Evolutionary conservation across 2,329 filamentous ascomycete genomes (phyloP), one percentile per base, ranked within the genome.

Genomic region (Aspergillus calidoustus): DNA sequence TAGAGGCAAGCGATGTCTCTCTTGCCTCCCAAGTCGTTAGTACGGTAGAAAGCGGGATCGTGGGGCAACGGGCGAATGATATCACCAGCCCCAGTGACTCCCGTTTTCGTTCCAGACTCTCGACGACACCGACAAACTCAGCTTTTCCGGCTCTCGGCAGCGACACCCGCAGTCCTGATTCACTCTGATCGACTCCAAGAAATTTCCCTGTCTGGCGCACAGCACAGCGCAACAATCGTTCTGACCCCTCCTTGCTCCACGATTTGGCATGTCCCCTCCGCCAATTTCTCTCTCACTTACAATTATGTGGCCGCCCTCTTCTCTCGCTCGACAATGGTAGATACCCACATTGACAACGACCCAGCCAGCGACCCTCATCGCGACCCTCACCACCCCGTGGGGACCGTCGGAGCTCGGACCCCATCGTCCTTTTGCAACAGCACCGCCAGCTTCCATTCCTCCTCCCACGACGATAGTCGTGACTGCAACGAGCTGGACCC

Each of bases 401-500:
- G 23, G 50, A 54, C 34, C n/a, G 54, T 17, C 23, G 48, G 15
- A 31, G 28, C 59, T 44, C 47, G 46, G 56, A 34, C 56, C 19
- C 34, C 15, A 15, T 50, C 54, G 11, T 50, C 60, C 11, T 23
- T 50, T 5, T 31, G 55, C 23, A 50, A 46, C 44, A 43, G 25
- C 25, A 51, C 48, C 25, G 5, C 15, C 31, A 54, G 8, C 28
- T n/a, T 6, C 17, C 46, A 44, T 22, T 48, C 57, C 31, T 25
- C 56, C 8, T 47, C 65, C 30, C 28, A 46, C 47, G 43, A 58
- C 23, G 34, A 54, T 25, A 48, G 30, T 38, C 53, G 66, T 13
- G 44, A 50, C n/a, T 4, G 25, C 44, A 55, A 68, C 11, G 44
- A 50, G 8, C 22, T 23, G 19, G 59, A 60, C 25, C 57, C 57